Percentiles rank a stretch among this genome's conserved stretches.
These are phyloP conservation scores for Trametes sp. DNA, from an alignment of 1,284 basidiomycete species.

Conservation along the genomic window DNA sequence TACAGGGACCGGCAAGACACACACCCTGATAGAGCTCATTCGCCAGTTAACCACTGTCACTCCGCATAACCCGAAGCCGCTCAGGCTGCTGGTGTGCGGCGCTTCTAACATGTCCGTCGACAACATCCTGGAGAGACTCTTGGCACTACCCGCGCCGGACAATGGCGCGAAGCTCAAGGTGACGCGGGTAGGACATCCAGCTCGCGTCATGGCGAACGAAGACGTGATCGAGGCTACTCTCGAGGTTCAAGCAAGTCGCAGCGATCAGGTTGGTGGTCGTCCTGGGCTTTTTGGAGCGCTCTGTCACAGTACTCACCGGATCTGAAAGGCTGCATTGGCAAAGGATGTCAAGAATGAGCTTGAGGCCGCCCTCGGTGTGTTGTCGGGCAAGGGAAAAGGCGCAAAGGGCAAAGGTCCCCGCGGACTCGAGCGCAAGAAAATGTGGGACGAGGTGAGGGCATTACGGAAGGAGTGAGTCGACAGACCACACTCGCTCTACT, in stretches of 20 bases:
- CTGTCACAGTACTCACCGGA: background rate
- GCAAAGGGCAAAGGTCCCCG: slow-evolving; percentile 73
- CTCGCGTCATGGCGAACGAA: slow-evolving; percentile 82
- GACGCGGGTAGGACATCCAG: slow-evolving; percentile 92
- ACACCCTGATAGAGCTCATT: slow-evolving; percentile 90
- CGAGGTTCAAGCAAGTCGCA: slow-evolving; percentile 85
- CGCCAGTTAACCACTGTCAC: slow-evolving; percentile 74
- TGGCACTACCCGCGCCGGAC: slow-evolving; percentile 59
- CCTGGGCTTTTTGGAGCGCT: no score
- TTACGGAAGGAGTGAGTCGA: slow-evolving; percentile 85
- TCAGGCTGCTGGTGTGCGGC: slow-evolving; percentile 84
- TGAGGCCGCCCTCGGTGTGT: slow-evolving; percentile 66
- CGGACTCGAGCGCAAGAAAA: slow-evolving; percentile 83
- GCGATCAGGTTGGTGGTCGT: slow-evolving; percentile 66
- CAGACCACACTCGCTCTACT: background rate
- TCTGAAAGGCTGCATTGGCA: slow-evolving; percentile 67
- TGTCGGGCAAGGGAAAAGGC: slow-evolving; percentile 84
- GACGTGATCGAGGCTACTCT: slow-evolving; percentile 81
- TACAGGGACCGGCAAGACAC: slow-evolving; percentile 89
- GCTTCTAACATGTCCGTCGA: slow-evolving; percentile 94
- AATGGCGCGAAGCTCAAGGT: slow-evolving; percentile 61
- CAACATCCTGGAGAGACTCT: slow-evolving; percentile 87
- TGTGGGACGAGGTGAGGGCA: slow-evolving; percentile 92
- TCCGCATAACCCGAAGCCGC: slow-evolving; percentile 55
- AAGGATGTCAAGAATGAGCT: slow-evolving; percentile 89